phyloP scores from a whole-genome alignment of 441 rosid genomes.

The Populus hybrid region DNA sequence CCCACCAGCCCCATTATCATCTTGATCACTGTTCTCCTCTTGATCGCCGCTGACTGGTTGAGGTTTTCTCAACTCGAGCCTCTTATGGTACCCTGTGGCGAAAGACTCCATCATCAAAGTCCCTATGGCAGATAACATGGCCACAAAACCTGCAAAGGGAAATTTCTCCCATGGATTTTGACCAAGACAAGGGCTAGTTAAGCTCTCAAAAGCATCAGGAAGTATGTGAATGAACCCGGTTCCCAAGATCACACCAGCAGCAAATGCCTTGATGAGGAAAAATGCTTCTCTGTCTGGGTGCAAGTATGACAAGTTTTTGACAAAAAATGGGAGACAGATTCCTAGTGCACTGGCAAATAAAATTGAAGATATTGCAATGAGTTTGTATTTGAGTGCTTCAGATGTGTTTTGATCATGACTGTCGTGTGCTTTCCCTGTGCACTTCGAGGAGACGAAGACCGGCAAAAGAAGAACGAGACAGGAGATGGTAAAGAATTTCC shows the following conservation, averaged over 20 bases:
- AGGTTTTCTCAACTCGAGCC: slow-evolving; percentile 21
- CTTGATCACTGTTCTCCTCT: background rate
- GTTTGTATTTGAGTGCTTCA: slow-evolving; percentile 41
- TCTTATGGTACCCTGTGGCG: slow-evolving; percentile 44
- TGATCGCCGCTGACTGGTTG: slow-evolving; percentile 32
- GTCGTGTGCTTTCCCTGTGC: slow-evolving; percentile 13
- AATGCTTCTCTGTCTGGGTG: slow-evolving; percentile 46
- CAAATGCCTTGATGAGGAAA: slow-evolving; percentile 68
- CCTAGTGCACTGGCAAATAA: slow-evolving; percentile 51
- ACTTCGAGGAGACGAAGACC: slow-evolving; percentile 13
- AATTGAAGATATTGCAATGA: slow-evolving; percentile 49
- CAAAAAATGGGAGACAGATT: slow-evolving; percentile 46
- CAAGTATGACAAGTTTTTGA: slow-evolving; percentile 33
- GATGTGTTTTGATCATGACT: slow-evolving; percentile 18
- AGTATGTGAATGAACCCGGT: slow-evolving; percentile 72
- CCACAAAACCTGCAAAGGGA: slow-evolving; percentile 62
- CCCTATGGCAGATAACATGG: slow-evolving; percentile 56
- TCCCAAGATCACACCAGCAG: slow-evolving; percentile 63
- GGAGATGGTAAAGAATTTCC: background rate
- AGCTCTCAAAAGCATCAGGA: slow-evolving; percentile 56
- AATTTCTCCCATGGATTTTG: slow-evolving; percentile 46
- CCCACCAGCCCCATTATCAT: slow-evolving; percentile 16
- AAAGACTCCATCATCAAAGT: slow-evolving; percentile 48
- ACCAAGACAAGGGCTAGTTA: slow-evolving; percentile 50
- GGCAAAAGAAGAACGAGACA: slow-evolving; percentile 4